Percentiles rank a stretch among this genome's conserved stretches.
These are phyloP conservation scores for Ophioceras dolichostomum DNA, from an alignment of 2,329 filamentous ascomycete genomes.

Conservation along the genomic window DNA sequence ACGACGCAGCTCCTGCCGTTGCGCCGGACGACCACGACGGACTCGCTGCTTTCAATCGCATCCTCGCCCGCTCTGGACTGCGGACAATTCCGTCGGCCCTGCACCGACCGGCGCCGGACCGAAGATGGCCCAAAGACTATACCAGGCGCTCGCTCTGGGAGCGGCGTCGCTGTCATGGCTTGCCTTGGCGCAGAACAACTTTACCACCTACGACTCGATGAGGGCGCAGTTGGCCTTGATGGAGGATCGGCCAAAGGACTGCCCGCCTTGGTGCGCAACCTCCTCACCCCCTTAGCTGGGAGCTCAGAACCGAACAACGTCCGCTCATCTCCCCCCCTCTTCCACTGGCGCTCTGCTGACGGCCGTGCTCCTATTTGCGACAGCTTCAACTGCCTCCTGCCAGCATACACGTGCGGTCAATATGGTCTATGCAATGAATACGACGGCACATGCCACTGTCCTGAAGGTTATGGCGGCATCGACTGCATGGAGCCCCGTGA, in stretches of 20 bases:
- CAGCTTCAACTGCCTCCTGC: slow-evolving; percentile 96
- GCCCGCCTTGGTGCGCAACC: slow-evolving; percentile 58
- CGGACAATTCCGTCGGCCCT: too few species aligned
- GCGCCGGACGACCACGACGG: not conserved
- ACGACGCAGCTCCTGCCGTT: too few species aligned
- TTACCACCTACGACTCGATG: slow-evolving; percentile 47
- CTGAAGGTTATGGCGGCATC: slow-evolving; percentile 83
- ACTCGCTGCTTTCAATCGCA: not conserved
- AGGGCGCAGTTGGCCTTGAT: slow-evolving; percentile 57
- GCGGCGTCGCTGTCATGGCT: slow-evolving; percentile 27
- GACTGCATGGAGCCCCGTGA: slow-evolving; percentile 76
- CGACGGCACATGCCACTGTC: slow-evolving; percentile 88
- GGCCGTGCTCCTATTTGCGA: slow-evolving; percentile 37
- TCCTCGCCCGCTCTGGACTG: too few species aligned
- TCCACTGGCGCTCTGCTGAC: too few species aligned
- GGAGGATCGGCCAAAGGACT: slow-evolving; percentile 62
- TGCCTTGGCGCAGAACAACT: slow-evolving; percentile 34
- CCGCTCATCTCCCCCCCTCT: too few species aligned
- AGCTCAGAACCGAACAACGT: slow-evolving; percentile 1
- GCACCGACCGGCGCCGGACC: not conserved
- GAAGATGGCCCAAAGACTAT: slow-evolving; percentile 24
- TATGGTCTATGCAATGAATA: slow-evolving; percentile 80
- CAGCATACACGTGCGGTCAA: slow-evolving; percentile 83
- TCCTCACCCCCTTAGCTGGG: not conserved
- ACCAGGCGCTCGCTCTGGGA: slow-evolving; percentile 25